These are phyloP conservation scores for Eucalyptus victrix DNA, from an alignment of 345 rosid genomes.

Conservation along the genomic window DNA sequence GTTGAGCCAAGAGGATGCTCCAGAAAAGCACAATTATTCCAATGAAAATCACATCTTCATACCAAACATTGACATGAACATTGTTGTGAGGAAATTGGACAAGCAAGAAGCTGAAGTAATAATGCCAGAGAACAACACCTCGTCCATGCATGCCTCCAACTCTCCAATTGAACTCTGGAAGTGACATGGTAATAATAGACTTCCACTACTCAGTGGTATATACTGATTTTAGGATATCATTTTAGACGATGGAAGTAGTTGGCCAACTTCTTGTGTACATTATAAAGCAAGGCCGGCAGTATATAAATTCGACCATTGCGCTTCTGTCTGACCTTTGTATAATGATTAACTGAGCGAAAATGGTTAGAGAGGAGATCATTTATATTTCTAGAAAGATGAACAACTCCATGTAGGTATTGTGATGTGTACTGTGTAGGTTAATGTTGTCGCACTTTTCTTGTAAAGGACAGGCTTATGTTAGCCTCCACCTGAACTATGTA, in stretches of 20 bases:
- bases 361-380: not conserved
- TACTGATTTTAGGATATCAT: slow-evolving; percentile 15
- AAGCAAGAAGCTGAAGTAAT: slow-evolving; percentile 8
- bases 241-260: not conserved
- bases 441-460: not conserved
- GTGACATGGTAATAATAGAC: slow-evolving; percentile 4
- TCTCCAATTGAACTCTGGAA: slow-evolving; percentile 43
- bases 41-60: not conserved
- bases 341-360: not conserved
- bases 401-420: not conserved
- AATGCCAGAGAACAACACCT: slow-evolving; percentile 11
- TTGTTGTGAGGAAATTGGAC: not conserved
- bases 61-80: not conserved
- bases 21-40: slow-evolving; percentile 6
- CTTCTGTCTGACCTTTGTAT: not conserved
- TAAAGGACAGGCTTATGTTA: not conserved
- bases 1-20: slow-evolving; percentile 48
- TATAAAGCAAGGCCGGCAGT: not conserved
- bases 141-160: slow-evolving; percentile 20
- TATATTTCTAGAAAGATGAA: not conserved
- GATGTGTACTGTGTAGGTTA: not conserved
- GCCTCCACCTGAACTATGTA: not conserved
- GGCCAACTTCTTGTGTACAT: slow-evolving; percentile 31
- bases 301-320: not conserved
- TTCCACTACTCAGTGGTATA: not conserved